A percentile compares a stretch with the other conserved stretches of the same genome.
Evolutionary conservation across 345 rosid genomes (phyloP).

Genomic region (Gossypium australe): DNA sequence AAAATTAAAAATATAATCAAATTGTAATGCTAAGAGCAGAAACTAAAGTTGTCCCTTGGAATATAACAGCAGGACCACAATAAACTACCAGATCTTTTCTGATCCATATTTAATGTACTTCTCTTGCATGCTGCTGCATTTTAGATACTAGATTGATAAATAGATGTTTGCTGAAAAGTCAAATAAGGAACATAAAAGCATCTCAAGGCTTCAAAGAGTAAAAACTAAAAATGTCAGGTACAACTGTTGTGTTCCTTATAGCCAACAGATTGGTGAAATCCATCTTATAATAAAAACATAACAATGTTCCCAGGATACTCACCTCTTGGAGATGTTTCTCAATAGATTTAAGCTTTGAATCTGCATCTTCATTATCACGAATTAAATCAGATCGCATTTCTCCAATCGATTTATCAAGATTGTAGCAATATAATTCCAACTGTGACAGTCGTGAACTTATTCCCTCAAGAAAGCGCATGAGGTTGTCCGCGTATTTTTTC

Average conservation of each 20-base stretch:
- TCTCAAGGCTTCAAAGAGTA: no score
- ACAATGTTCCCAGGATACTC: neutral
- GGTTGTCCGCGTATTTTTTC: conserved; percentile 72
- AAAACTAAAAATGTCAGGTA: neutral
- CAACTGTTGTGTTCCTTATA: no score
- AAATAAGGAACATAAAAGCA: neutral
- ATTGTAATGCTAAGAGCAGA: neutral
- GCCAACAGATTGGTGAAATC: neutral
- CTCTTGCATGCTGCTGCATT: neutral
- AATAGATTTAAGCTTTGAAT: conserved; percentile 70
- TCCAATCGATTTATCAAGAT: conserved; percentile 89
- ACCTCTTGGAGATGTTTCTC: conserved; percentile 99
- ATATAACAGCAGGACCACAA: neutral
- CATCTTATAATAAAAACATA: neutral
- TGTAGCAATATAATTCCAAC: conserved; percentile 83
- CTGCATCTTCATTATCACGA: conserved; percentile 68
- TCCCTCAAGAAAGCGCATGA: conserved; percentile 95
- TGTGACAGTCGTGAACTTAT: conserved; percentile 93
- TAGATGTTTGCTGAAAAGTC: neutral
- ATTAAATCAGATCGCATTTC: conserved; percentile 79
- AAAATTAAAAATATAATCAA: neutral
- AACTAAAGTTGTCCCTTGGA: neutral
- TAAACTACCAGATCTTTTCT: neutral
- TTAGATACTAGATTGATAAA: neutral
- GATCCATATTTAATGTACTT: neutral